Conservation (phyloP, 306 rosid species). For the apple (Malus domestica) region ASM211411v1 NC_041794.1:6426001-6426500, state of each 20-base stretch:
- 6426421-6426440: constrained; percentile 80
- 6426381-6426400: constrained; percentile 42
- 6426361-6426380: neutral
- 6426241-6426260: neutral
- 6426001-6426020: neutral
- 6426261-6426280: neutral
- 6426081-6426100: neutral
- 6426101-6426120: neutral
- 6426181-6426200: neutral
- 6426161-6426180: neutral
- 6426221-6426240: neutral
- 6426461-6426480: constrained; percentile 85
- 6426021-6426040: neutral
- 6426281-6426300: neutral
- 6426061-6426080: neutral
- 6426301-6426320: neutral
- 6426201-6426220: neutral
- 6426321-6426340: neutral
- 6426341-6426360: neutral
- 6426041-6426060: neutral
- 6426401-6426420: constrained; percentile 78
- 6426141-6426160: neutral
- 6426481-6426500: constrained; percentile 81
- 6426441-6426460: constrained; percentile 68
- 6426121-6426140: neutral